Conservation (phyloP, 164 flowering plant genomes). For the Tetracentron sinense region DNA sequence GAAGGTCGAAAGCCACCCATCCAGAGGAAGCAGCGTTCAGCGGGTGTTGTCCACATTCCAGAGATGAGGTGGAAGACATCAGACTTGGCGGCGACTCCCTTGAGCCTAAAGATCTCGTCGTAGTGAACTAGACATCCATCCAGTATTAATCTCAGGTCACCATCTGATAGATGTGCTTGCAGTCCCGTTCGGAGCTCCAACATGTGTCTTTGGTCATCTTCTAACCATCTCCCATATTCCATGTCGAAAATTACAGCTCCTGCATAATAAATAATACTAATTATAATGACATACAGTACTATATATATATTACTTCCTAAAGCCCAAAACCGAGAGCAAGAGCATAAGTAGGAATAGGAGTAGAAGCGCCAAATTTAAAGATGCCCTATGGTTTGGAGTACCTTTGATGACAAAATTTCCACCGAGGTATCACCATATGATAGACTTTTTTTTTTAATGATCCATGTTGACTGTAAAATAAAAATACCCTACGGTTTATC, state of each 20-base stretch:
- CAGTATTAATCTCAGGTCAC: conserved; percentile 56
- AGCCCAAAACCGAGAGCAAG: background rate
- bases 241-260: conserved; percentile 96
- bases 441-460: too few species aligned
- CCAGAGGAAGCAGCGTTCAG: conserved; percentile 98
- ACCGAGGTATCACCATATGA: too few species aligned
- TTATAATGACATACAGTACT: background rate
- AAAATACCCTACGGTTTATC: too few species aligned
- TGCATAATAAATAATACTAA: conserved; percentile 19
- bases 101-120: conserved; percentile 80
- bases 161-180: conserved; percentile 68
- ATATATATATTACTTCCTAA: background rate
- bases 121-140: conserved; percentile 75
- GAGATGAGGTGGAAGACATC: conserved; percentile 87
- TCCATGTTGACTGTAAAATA: too few species aligned
- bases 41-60: conserved; percentile 92
- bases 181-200: conserved; percentile 69
- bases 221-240: conserved; percentile 94
- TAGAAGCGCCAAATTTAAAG: too few species aligned
- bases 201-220: conserved; percentile 79
- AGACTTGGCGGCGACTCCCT: conserved; percentile 70
- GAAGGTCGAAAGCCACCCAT: conserved; percentile 99
- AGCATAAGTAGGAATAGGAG: too few species aligned
- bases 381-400: too few species aligned
- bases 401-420: too few species aligned